Evolutionary conservation across 139 green algal species (phyloP).

Genomic region (Bryopsis sp.): DNA sequence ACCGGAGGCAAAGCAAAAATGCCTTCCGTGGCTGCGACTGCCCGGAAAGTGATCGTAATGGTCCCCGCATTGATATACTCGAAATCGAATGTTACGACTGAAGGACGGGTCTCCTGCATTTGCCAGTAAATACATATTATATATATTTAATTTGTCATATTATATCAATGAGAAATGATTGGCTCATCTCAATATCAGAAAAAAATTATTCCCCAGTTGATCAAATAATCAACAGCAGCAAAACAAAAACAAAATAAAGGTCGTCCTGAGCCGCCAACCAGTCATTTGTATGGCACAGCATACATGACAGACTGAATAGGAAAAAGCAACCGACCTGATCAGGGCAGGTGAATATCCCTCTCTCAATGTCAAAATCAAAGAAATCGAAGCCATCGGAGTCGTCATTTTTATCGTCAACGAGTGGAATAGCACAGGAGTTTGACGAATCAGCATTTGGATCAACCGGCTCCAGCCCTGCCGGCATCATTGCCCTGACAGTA

Average conservation of each 20-base stretch:
- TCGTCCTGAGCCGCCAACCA: too few relatives aligned
- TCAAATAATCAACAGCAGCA: too few relatives aligned
- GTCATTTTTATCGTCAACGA: neutral
- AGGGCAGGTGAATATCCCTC: too few relatives aligned
- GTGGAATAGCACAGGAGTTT: conserved; percentile 12
- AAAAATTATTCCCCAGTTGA: too few relatives aligned
- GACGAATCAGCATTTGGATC: conserved; percentile 30
- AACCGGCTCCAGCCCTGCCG: conserved; percentile 51
- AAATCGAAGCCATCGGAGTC: neutral
- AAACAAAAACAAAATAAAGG: neutral
- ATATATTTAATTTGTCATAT: too few relatives aligned
- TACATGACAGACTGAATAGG: too few relatives aligned
- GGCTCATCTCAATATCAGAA: too few relatives aligned
- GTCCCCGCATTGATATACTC: conserved; percentile 33
- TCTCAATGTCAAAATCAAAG: neutral
- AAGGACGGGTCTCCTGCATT: conserved; percentile 26
- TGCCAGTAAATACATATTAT: too few relatives aligned
- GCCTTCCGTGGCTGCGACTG: conserved; percentile 45
- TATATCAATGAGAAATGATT: too few relatives aligned
- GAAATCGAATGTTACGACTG: conserved; percentile 33
- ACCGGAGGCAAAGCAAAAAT: conserved; percentile 43
- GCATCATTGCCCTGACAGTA: conserved; percentile 30
- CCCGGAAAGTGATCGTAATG: conserved; percentile 30
- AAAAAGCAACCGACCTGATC: too few relatives aligned
- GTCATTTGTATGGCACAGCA: too few relatives aligned